Evolutionary conservation across 1,284 basidiomycete genomes (phyloP).

Genomic region (Papiliotrema fonsecae): DNA sequence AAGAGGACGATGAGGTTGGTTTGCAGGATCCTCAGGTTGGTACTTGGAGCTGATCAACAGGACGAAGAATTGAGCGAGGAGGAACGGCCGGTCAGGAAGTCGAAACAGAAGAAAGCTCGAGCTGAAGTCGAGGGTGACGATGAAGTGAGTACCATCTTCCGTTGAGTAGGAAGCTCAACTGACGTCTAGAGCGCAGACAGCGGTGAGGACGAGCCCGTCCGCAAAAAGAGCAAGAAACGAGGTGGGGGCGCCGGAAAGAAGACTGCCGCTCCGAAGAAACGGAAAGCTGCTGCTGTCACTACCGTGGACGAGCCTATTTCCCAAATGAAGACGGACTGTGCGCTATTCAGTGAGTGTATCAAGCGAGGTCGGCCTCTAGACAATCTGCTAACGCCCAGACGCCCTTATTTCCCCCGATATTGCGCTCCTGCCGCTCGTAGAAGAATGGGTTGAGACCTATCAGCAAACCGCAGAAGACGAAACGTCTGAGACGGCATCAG

Average conservation of each 20-base stretch:
- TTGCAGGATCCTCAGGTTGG: background rate
- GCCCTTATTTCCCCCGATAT: constrained; percentile 43
- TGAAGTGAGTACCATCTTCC: constrained; percentile 8
- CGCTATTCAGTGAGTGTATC: constrained; percentile 31
- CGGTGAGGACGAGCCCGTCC: background rate
- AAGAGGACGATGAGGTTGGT: background rate
- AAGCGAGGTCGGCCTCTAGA: too few relatives aligned
- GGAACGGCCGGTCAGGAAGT: constrained; percentile 2
- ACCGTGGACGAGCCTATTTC: background rate
- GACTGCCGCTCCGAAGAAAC: too few relatives aligned
- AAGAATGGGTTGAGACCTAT: constrained; percentile 47
- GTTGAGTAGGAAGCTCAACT: background rate
- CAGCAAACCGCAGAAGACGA: constrained; percentile 36
- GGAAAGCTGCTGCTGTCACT: constrained; percentile 6
- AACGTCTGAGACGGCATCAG: constrained; percentile 37
- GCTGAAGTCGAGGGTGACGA: constrained; percentile 16
- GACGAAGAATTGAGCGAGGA: background rate
- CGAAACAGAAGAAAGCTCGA: constrained; percentile 10
- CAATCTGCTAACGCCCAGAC: constrained; percentile 29
- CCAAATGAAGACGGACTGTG: constrained; percentile 33
- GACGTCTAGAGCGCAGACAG: background rate
- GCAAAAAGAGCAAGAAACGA: background rate
- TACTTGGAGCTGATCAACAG: background rate
- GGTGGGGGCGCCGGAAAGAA: background rate
- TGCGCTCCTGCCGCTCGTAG: constrained; percentile 42